phyloP scores from a whole-genome alignment of 1,139 yeast species.

The Debaryomyces subglobosus region DNA sequence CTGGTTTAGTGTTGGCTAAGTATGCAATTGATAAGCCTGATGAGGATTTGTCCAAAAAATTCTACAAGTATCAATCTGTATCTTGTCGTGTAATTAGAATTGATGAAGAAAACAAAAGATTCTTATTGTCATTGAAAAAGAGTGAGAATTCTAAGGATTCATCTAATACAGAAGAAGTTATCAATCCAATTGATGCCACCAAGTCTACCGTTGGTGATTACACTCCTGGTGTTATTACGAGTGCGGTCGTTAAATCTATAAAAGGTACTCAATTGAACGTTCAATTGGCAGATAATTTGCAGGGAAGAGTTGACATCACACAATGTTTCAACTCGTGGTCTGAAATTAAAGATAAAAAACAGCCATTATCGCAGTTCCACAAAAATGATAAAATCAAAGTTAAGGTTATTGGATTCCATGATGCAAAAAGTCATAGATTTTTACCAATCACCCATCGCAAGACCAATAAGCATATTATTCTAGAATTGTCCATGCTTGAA shows the following conservation, averaged over 20 bases:
- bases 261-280: conserved; percentile 79
- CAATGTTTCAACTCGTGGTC: conserved; percentile 61
- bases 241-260: conserved; percentile 62
- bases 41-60: conserved; percentile 59
- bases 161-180: conserved; percentile 27
- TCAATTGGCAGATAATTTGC: conserved; percentile 73
- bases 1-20: conserved; percentile 82
- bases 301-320: conserved; percentile 79
- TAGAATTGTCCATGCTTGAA: conserved; percentile 66
- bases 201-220: conserved; percentile 54
- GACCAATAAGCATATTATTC: conserved; percentile 54
- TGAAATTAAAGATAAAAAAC: conserved; percentile 59
- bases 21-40: conserved; percentile 62
- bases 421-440: conserved; percentile 69
- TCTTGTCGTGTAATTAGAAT: conserved; percentile 63
- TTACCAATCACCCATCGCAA: conserved; percentile 66
- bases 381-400: conserved; percentile 63
- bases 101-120: conserved; percentile 71
- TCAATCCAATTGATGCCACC: conserved; percentile 64
- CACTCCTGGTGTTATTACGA: conserved; percentile 61
- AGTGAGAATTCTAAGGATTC: conserved; percentile 20
- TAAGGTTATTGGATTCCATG: conserved; percentile 77
- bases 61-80: conserved; percentile 68
- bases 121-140: conserved; percentile 61
- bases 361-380: conserved; percentile 64